Percentiles rank a stretch among this genome's conserved stretches.
phyloP scores from a whole-genome alignment of 768 basidiomycete genomes.

The Pisolithus marmoratus region DNA sequence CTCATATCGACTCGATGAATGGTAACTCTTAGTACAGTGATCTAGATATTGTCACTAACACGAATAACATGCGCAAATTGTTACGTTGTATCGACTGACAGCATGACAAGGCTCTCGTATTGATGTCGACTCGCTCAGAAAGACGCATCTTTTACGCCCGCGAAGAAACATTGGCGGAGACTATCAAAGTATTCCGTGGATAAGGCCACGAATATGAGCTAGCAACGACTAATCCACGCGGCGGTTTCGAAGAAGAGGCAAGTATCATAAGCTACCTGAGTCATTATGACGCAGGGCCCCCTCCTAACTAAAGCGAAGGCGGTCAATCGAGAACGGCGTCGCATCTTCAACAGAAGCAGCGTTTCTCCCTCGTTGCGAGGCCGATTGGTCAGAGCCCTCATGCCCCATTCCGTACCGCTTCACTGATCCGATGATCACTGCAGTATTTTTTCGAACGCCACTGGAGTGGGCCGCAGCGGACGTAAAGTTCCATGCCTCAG shows the following conservation, averaged over 20 bases:
- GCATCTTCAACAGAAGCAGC: no score
- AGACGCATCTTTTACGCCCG: slow-evolving; percentile 52
- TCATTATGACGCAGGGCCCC: no score
- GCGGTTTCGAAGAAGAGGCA: slow-evolving; percentile 44
- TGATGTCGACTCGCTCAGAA: slow-evolving; percentile 58
- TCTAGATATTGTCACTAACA: slow-evolving; percentile 51
- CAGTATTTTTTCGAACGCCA: no score
- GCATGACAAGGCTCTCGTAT: slow-evolving; percentile 63
- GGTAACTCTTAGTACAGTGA: slow-evolving; percentile 23
- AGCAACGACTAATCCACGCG: slow-evolving; percentile 43
- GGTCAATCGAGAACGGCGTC: no score
- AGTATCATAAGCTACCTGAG: slow-evolving; percentile 60
- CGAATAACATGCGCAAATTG: slow-evolving; percentile 62
- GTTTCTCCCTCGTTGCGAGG: no score
- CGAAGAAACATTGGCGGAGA: slow-evolving; percentile 34
- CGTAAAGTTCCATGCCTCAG: no score
- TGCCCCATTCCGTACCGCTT: no score
- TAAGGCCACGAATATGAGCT: slow-evolving; percentile 63
- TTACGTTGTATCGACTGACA: slow-evolving; percentile 46
- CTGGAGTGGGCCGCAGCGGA: no score
- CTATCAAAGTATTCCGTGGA: slow-evolving; percentile 26
- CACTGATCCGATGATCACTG: no score
- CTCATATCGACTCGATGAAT: slow-evolving; percentile 48
- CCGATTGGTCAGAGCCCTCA: no score
- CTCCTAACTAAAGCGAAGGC: no score